Evolutionary conservation across 2,329 filamentous ascomycete genomes (phyloP), one percentile per base, ranked within the genome.

Genomic region (Exophiala bonariae): DNA sequence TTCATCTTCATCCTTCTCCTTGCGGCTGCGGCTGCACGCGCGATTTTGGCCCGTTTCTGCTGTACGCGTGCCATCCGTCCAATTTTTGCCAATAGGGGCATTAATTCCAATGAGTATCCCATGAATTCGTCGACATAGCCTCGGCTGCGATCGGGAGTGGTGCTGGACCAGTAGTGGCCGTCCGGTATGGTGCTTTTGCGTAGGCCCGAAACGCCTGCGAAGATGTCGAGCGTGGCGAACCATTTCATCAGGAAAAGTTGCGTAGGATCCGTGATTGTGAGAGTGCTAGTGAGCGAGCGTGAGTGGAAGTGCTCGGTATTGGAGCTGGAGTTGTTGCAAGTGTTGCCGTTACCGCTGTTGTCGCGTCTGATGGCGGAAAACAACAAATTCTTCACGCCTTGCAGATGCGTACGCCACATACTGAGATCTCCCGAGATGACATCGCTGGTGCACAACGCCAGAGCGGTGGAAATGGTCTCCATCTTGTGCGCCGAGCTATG

Each of bases 361-460:
- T 57, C 48, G 5, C 39, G 44, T n/a, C 44, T 41, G n/a, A 61
- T 23, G 6, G 61, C 49, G 3, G 52, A 42, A 38, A 35, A 38
- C 3, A 64, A 40, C 14, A 64, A 49, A 18, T 57, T 59, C 43
- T 56, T 52, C 2, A 62, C 59, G 1, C 62, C 62, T 7, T 40
- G 42, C n/a, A 63, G 50, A 49, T 64, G 62, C 5, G 55, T 56
- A 6, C 53, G 41, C 59, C 61, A 63, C 20, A 57, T 46, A 9
- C 59, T 48, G 49, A 60, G 57, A 26, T 64, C 59, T 1, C 63
- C 63, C 47, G 64, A 63, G 22, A 62, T 64, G n/a, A 65, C 61
- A 55, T 65, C 63, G 43, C 62, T 64, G 2, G 61, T 65, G 41
- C 62, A 65, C 5, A 65, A 39, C 2, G 58, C 51, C 55, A 65